Base-by-base conservation (phyloP, 129 eudicot genomes). In the Apium graveolens region DNA sequence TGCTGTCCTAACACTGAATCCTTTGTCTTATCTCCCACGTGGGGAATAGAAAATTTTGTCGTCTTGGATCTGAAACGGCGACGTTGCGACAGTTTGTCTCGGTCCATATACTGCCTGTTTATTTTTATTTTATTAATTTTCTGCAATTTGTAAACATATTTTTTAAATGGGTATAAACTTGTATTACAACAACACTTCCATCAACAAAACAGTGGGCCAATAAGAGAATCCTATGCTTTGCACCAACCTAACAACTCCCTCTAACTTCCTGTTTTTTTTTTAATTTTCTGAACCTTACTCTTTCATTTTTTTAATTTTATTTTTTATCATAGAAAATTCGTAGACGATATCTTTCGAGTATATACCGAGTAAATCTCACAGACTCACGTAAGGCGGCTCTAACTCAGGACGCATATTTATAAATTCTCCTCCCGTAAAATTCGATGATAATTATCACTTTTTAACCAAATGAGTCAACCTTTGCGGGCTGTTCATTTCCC, bases 1-100 rank as follows among this genome's bases (percentile, higher is more conserved):
- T 70, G 26, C 45, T 72, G 51, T 39, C 76, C 26, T 1, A n/a
- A n/a, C 12, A 8, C 66, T 32, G n/a, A n/a, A 2, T 21, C 16
- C 34, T 27, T 72, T 41, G 45, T 41, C 45, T 10, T 11, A n/a
- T 41, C 12, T 39, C 76, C 76, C 76, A 38, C 76, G 53, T 41
- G 76, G 51, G 53, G 29, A 72, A 38, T 37, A 8, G 1, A 8
- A 2, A 18, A 39, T 71, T 38, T 65, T n/a, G n/a, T n/a, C n/a
- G 38, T 18, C 38, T 29, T 65, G 0, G 35, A 42, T 38, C 27
- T 35, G 17, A 42, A 42, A 63, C 57, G 74, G 38, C 41, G 69
- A 16, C 74, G 63, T 62, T 9, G 55, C 29, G 63, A 78, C 80
- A 29, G 80, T 72, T 78, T 42, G 60, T 39, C 46, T 20, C 39